Percentiles rank a stretch among this genome's conserved stretches.
Conservation (phyloP, 148 eudicot genomes). For the Suaeda aralocaspica region DNA sequence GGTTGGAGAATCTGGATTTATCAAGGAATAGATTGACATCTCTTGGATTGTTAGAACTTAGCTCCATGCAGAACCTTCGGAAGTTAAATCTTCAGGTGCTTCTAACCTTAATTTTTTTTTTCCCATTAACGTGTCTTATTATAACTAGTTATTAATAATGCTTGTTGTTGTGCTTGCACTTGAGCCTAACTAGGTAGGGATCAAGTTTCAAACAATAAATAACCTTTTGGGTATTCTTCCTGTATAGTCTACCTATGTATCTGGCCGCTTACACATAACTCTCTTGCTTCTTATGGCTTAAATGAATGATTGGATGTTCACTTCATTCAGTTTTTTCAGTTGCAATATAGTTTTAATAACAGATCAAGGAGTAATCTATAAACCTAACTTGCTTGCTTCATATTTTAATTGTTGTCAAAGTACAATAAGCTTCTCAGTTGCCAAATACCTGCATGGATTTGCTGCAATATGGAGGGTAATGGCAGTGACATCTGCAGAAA, state of each 20-base stretch:
- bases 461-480: constrained; percentile 90
- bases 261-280: neutral
- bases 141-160: neutral
- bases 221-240: neutral
- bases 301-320: neutral
- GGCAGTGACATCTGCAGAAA: constrained; percentile 36
- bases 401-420: constrained; percentile 41
- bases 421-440: constrained; percentile 65
- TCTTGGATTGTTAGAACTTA: constrained; percentile 57
- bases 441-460: constrained; percentile 76
- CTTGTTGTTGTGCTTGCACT: neutral
- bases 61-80: constrained; percentile 66
- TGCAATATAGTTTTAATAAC: neutral
- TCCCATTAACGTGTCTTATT: neutral
- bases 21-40: constrained; percentile 82
- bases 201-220: neutral
- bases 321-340: neutral
- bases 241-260: neutral
- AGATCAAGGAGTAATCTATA: neutral
- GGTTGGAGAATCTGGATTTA: constrained; percentile 70
- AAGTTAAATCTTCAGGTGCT: constrained; percentile 79
- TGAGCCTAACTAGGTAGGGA: neutral
- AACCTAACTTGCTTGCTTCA: constrained; percentile 31
- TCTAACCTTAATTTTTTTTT: neutral
- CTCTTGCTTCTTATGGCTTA: too few relatives aligned